Evolutionary conservation across 805 yeast genomes (phyloP), one percentile per base, ranked within the genome.

Genomic region (Kluyveromyces starmeri): DNA sequence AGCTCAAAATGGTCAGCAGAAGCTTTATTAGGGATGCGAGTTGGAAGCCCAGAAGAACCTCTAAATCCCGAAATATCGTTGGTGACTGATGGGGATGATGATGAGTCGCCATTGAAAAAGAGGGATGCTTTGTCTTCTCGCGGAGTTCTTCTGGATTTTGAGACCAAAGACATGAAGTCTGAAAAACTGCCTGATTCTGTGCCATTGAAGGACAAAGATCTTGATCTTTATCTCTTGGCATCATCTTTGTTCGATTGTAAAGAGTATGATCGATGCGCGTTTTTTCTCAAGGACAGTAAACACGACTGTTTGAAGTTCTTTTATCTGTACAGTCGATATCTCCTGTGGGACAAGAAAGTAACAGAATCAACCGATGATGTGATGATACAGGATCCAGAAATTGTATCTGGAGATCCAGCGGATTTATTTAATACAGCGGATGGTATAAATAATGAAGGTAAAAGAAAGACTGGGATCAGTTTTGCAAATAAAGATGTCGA

Each of bases 1-100:
- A 77, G 86, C 0, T 74, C 94, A 3, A 83, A 83, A 61, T 86
- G 94, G 94, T 67, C 77, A 1, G 77, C 84, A 2, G 95, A 85
- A 48, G 94, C 94, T 1, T 61, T 81, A 14, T 70, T 68, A 46
- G 94, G 89, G 0, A 58, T 82, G 42, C 42, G 35, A 10, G 50
- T n/a, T 5, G 21, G 13, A n/a, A 26, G 26, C n/a, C 8, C 14
- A 16, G 28, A 36, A 18, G 41, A 29, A 12, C 14, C 33, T 8
- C 23, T 22, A 7, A 38, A 37, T 11, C 33, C 28, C 15, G 30
- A 31, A 12, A 17, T 11, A 11, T 35, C 36, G 12, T 40, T 38
- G 11, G 53, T 46, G 13, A 38, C 35, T 15, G 51, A 42, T 2
- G 26, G 26, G 5, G 19, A 26, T n/a, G 48, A 36, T 3, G 47